These are phyloP conservation scores for Candida orba DNA, from an alignment of 805 yeast species.

Conservation along the genomic window DNA sequence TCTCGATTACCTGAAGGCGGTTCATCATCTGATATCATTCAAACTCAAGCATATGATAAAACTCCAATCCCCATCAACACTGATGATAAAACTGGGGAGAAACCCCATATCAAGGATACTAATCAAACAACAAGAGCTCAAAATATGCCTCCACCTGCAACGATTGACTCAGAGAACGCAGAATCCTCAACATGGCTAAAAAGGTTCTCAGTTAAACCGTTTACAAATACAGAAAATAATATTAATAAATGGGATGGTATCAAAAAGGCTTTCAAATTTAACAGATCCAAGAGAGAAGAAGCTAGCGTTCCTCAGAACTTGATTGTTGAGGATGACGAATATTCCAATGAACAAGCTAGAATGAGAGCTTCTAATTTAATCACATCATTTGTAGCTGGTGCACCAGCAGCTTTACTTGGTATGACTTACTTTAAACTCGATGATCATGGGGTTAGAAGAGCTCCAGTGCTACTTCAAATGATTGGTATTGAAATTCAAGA, in stretches of 20 bases:
- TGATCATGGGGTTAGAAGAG: slow-evolving; percentile 68
- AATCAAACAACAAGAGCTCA: background rate
- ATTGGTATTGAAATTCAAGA: slow-evolving; percentile 59
- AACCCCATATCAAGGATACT: background rate
- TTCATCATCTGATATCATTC: background rate
- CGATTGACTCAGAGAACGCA: no score
- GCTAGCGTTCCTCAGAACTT: background rate
- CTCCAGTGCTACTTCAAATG: slow-evolving; percentile 74
- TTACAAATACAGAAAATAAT: slow-evolving; percentile 1
- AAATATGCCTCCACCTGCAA: no score
- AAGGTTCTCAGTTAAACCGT: slow-evolving; percentile 14
- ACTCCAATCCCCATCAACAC: slow-evolving; percentile 2
- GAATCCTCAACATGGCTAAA: slow-evolving; percentile 22
- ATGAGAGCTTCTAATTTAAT: slow-evolving; percentile 37
- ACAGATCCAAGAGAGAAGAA: background rate
- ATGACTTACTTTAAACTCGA: slow-evolving; percentile 72
- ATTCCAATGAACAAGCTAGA: slow-evolving; percentile 20
- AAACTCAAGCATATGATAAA: slow-evolving; percentile 2
- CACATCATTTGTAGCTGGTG: slow-evolving; percentile 51
- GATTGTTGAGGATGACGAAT: slow-evolving; percentile 3
- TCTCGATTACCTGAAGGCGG: no score
- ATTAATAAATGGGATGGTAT: slow-evolving; percentile 21
- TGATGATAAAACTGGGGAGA: background rate
- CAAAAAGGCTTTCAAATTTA: slow-evolving; percentile 22
- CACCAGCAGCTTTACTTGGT: slow-evolving; percentile 67